These are phyloP conservation scores for Chalciporus pseudorubinellus DNA, from an alignment of 768 basidiomycete species.

Conservation along the genomic window DNA sequence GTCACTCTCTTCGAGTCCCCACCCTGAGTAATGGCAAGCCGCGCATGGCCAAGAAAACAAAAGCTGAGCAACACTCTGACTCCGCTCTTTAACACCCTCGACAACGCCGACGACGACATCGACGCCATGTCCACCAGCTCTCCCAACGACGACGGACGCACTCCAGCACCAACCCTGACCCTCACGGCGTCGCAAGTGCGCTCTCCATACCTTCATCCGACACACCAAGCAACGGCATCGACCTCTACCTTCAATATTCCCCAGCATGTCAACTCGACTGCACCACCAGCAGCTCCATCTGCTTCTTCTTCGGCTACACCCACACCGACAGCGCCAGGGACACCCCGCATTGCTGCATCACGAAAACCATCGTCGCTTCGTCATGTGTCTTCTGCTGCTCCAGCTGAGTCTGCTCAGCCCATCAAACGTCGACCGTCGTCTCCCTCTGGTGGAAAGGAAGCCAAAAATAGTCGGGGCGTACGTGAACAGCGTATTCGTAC, in stretches of 20 bases:
- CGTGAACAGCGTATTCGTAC: constrained; percentile 40
- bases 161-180: constrained; percentile 3
- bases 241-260: constrained; percentile 35
- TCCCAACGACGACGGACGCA: constrained; percentile 11
- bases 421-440: constrained; percentile 28
- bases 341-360: constrained; percentile 24
- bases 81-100: constrained; percentile 7
- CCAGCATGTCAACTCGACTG: not conserved
- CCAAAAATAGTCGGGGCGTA: constrained; percentile 5
- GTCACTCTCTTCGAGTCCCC: too few species aligned
- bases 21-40: constrained; percentile 21
- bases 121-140: constrained; percentile 24
- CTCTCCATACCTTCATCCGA: constrained; percentile 40
- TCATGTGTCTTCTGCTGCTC: constrained; percentile 28
- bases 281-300: not conserved
- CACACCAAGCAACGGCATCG: constrained; percentile 34
- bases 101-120: constrained; percentile 22
- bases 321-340: constrained; percentile 21
- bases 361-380: constrained; percentile 34
- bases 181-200: constrained; percentile 19
- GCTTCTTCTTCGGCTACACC: constrained; percentile 13
- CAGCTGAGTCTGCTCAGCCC: constrained; percentile 23
- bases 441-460: constrained; percentile 27
- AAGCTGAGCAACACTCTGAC: constrained; percentile 4
- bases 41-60: constrained; percentile 23